Evolutionary conservation across 306 rosid species (phyloP), one percentile per base, ranked within the genome.

Genomic region (Phaseolus lunatus): DNA sequence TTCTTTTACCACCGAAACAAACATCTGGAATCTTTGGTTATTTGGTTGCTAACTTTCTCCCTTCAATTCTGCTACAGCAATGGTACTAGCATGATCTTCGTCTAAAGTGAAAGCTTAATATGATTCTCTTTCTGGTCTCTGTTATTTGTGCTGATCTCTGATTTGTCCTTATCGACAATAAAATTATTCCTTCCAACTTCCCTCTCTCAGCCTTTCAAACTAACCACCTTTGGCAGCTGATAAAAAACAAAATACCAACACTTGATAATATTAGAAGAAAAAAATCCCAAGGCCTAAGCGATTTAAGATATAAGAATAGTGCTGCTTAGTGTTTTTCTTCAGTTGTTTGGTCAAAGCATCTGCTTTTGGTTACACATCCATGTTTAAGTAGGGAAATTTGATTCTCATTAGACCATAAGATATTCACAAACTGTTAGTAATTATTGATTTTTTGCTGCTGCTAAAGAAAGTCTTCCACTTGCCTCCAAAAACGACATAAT

Each of bases 21-120:
- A 84, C 85, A 54, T 82, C 5, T n/a, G 87, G 88, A 85, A 88
- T 86, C 77, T 90, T 81, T 47, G n/a, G 66, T 76, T 54, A 24
- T 73, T 41, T 58, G 20, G 70, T 75, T 70, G 35, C 78, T 63
- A 33, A 54, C 67, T 27, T 71, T 76, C 52, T 77, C 23, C 52
- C 1, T 69, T 76, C 61, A 15, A 43, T 45, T 43, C 67, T 15
- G 44, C 62, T 12, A 43, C 47, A 63, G 71, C 74, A 73, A 53
- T 22, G 65, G 80, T 61, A 77, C 81, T 79, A 43, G 29, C 47
- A 48, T 24, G 64, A 80, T 26, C 50, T n/a, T 33, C 67, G 26
- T 57, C 39, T 66, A 76, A 70, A 79, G 68, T 2, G 50, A 67
- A 76, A 85, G 63, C 66, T 53, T 83, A 56, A 71, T 80, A 59